Percentiles rank a stretch among this genome's conserved stretches.
phyloP scores from a whole-genome alignment of 441 rosid species.

The Pelargonium myrrhifolium region DNA sequence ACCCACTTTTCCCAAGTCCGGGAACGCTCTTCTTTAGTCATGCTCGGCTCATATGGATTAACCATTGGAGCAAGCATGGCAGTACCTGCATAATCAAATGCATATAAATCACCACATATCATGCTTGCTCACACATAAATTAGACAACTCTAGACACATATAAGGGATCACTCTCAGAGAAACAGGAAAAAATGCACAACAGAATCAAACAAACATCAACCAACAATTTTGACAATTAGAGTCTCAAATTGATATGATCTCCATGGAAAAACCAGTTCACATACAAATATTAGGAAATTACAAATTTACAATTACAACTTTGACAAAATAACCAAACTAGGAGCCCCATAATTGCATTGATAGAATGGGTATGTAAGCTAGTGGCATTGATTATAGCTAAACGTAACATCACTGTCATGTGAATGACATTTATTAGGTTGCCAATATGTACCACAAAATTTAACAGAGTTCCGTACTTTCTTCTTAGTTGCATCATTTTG shows the following conservation, averaged over 20 bases:
- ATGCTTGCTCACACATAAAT: background rate
- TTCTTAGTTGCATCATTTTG: background rate
- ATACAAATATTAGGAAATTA: no score
- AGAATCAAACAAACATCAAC: background rate
- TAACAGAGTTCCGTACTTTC: background rate
- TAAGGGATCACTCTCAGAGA: no score
- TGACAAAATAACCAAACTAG: background rate
- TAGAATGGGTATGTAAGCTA: background rate
- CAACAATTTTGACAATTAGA: no score
- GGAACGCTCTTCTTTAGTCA: constrained; percentile 51
- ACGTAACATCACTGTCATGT: background rate
- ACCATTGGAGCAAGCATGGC: constrained; percentile 50
- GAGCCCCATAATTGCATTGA: background rate
- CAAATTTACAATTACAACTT: no score
- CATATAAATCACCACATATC: background rate
- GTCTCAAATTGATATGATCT: background rate
- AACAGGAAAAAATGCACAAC: background rate
- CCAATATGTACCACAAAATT: background rate
- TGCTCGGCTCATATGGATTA: constrained; percentile 55
- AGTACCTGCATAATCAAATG: constrained; percentile 38
- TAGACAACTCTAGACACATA: no score
- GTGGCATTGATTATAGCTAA: background rate
- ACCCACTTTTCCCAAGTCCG: constrained; percentile 52
- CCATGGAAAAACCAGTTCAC: background rate
- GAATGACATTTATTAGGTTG: background rate